Percentiles rank a stretch among this genome's conserved stretches.
phyloP scores from a whole-genome alignment of 108 stramenopile genomes.

The Cyclotella baltica region DNA sequence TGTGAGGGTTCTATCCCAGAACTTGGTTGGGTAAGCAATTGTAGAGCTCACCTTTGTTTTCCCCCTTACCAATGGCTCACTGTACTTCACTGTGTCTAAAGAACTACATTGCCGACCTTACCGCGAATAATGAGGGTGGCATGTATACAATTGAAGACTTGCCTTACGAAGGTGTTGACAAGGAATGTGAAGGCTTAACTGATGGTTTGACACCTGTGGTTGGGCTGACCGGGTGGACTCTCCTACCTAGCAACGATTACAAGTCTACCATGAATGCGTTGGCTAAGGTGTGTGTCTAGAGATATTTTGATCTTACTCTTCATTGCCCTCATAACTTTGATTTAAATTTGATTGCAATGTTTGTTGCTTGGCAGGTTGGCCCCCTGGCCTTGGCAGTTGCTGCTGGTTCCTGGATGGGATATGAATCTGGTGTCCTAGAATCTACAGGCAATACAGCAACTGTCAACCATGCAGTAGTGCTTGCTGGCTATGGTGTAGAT shows the following conservation, averaged over 20 bases:
- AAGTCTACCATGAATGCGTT: slow-evolving; percentile 81
- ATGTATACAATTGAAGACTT: slow-evolving; percentile 40
- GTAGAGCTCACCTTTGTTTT: too few relatives aligned
- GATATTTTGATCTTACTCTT: too few relatives aligned
- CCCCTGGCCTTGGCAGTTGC: slow-evolving; percentile 83
- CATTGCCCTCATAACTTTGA: too few relatives aligned
- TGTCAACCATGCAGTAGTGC: slow-evolving; percentile 86
- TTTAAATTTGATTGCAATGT: too few relatives aligned
- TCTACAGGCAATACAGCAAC: slow-evolving; percentile 43
- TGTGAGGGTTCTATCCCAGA: slow-evolving; percentile 11
- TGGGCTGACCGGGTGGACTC: slow-evolving; percentile 74
- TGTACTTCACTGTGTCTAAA: too few relatives aligned
- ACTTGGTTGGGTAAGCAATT: too few relatives aligned
- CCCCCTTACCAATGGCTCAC: too few relatives aligned
- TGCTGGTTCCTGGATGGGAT: slow-evolving; percentile 63
- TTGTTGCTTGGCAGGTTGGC: too few relatives aligned
- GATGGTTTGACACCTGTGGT: slow-evolving; percentile 59
- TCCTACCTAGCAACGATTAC: slow-evolving; percentile 80
- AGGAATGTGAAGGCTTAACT: slow-evolving; percentile 21
- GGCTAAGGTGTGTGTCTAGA: slow-evolving; percentile 65
- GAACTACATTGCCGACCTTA: slow-evolving; percentile 65
- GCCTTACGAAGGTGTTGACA: slow-evolving; percentile 10
- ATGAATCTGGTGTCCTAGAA: slow-evolving; percentile 22
- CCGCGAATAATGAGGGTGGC: slow-evolving; percentile 34
- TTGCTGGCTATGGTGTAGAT: slow-evolving; percentile 89